Evolutionary conservation across 1,284 basidiomycete genomes (phyloP).

Genomic region (Fomitopsis schrenkii): DNA sequence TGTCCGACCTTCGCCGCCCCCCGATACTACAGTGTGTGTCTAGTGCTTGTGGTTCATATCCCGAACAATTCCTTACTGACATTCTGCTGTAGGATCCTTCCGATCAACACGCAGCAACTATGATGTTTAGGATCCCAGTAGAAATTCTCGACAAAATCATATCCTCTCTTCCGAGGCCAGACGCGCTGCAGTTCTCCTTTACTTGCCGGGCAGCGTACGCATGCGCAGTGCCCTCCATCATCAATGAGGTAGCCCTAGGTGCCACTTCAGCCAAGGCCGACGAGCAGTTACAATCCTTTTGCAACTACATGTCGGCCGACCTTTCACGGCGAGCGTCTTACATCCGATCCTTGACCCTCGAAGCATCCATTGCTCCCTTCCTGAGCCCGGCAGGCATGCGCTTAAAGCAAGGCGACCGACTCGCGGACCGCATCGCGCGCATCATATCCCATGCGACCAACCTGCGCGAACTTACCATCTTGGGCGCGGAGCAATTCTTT

Average conservation of each 20-base stretch:
- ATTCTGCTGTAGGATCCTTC: background rate
- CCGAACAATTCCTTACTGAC: background rate
- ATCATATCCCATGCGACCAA: background rate
- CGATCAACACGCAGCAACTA: too few species aligned
- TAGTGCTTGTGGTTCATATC: background rate
- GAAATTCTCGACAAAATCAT: background rate
- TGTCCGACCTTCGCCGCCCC: too few species aligned
- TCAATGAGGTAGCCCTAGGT: background rate
- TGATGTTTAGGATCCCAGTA: background rate
- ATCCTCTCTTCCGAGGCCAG: background rate
- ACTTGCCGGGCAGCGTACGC: background rate
- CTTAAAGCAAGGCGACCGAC: background rate
- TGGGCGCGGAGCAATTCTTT: background rate
- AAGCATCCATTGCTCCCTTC: background rate
- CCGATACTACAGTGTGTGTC: too few species aligned
- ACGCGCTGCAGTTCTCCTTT: background rate
- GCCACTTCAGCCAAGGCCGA: background rate
- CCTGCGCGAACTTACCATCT: background rate
- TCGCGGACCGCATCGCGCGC: background rate
- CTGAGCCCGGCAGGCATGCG: too few species aligned
- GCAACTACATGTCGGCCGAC: background rate
- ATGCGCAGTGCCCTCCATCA: background rate
- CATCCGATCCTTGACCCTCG: background rate
- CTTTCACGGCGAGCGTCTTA: background rate
- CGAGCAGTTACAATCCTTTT: background rate